phyloP scores from a whole-genome alignment of 2,329 filamentous ascomycete species.

The Diaporthe amygdali region DNA sequence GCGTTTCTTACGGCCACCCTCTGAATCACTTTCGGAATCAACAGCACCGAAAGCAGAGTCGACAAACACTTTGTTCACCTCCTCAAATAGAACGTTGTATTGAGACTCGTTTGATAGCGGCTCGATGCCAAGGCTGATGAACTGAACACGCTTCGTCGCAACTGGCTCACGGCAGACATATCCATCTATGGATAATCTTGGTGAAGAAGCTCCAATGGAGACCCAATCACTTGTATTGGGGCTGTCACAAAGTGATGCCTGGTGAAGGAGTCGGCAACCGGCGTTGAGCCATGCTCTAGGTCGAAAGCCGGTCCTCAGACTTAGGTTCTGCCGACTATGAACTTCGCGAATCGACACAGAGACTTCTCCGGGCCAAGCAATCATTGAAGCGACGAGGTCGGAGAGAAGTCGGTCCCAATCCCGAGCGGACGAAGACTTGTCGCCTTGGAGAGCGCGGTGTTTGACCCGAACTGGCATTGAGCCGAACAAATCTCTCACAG shows the following conservation, averaged over 20 bases:
- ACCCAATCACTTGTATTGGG: conserved; percentile 68
- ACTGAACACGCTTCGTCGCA: conserved; percentile 76
- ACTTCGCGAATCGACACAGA: conserved; percentile 64
- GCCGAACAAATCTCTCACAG: conserved; percentile 83
- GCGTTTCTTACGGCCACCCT: conserved; percentile 37
- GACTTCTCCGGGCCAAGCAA: conserved; percentile 68
- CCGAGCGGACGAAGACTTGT: conserved; percentile 58
- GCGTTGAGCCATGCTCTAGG: conserved; percentile 7
- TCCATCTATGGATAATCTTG: conserved; percentile 67
- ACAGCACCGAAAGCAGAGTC: conserved; percentile 76
- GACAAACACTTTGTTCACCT: conserved; percentile 78
- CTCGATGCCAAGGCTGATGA: conserved; percentile 77
- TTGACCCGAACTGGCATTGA: conserved; percentile 91
- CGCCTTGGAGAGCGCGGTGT: conserved; percentile 65
- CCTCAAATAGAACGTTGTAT: conserved; percentile 73
- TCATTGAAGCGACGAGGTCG: conserved; percentile 66
- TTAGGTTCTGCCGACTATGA: conserved; percentile 40
- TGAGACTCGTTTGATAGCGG: conserved; percentile 64
- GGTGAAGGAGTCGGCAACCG: conserved; percentile 58
- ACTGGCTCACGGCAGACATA: conserved; percentile 74
- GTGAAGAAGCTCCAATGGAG: conserved; percentile 68
- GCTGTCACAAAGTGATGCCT: conserved; percentile 67
- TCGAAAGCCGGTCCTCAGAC: conserved; percentile 33
- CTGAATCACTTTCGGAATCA: conserved; percentile 50
- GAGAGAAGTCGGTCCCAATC: conserved; percentile 70